Percentiles rank a stretch among this genome's conserved stretches.
Evolutionary conservation across 108 stramenopile species (phyloP).

Genomic region (Cyclostephanos invisitatus): DNA sequence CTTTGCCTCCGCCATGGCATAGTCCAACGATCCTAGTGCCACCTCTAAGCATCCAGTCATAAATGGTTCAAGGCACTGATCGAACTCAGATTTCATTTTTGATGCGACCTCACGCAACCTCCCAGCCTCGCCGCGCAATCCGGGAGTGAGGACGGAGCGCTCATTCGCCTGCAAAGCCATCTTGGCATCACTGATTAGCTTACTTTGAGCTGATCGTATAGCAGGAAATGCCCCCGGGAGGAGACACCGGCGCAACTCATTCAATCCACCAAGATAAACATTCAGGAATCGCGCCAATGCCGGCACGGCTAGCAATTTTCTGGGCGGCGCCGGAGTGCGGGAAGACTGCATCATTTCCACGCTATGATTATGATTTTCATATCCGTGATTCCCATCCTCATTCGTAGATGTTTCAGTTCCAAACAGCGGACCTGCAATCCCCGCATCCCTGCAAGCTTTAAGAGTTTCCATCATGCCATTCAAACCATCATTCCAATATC

Average conservation of each 20-base stretch:
- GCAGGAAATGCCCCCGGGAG: constrained; percentile 69
- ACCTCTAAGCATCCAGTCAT: constrained; percentile 65
- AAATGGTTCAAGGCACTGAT: constrained; percentile 65
- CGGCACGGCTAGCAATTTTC: constrained; percentile 75
- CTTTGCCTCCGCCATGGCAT: constrained; percentile 29
- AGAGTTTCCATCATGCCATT: constrained; percentile 66
- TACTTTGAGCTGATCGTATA: constrained; percentile 52
- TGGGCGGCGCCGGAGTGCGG: constrained; percentile 59
- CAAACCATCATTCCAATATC: constrained; percentile 72
- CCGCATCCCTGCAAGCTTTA: constrained; percentile 77
- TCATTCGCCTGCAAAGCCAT: constrained; percentile 70
- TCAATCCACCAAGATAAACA: constrained; percentile 74
- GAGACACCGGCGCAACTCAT: constrained; percentile 84
- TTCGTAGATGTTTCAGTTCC: constrained; percentile 34
- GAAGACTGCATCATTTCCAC: constrained; percentile 38
- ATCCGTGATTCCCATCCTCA: constrained; percentile 18
- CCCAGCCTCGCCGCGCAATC: constrained; percentile 69
- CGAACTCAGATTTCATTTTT: constrained; percentile 56
- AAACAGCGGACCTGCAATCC: constrained; percentile 71
- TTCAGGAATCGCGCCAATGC: constrained; percentile 84
- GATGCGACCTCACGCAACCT: constrained; percentile 70
- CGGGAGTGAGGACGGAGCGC: constrained; percentile 72
- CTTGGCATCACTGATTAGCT: constrained; percentile 48
- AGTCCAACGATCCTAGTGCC: constrained; percentile 60
- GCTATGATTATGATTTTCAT: constrained; percentile 7